A percentile compares a stretch with the other conserved stretches of the same genome.
These are phyloP conservation scores for Monosporascus ibericus DNA, from an alignment of 2,329 filamentous ascomycete genomes.

Conservation along the genomic window DNA sequence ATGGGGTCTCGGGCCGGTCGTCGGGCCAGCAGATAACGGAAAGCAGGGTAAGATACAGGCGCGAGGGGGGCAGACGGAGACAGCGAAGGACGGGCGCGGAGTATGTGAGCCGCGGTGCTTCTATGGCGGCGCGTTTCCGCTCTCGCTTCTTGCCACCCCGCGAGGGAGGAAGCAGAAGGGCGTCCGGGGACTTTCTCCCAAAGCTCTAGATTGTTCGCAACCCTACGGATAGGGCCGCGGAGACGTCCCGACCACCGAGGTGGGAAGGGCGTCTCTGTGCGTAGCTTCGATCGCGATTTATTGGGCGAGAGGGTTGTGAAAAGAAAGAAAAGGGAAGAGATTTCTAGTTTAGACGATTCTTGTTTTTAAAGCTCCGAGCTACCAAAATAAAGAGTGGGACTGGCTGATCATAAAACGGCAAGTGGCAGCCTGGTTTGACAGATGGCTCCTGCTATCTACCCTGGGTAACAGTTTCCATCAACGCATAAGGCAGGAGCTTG, in stretches of 20 bases:
- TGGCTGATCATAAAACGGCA: not conserved
- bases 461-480: too few species aligned
- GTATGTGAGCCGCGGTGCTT: constrained; percentile 88
- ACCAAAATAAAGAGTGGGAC: not conserved
- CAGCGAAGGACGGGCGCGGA: constrained; percentile 46
- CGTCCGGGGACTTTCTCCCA: constrained; percentile 99
- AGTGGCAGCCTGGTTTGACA: not conserved
- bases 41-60: constrained; percentile 23
- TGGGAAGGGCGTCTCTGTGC: constrained; percentile 67
- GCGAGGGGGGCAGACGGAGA: constrained; percentile 30
- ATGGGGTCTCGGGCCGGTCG: constrained; percentile 40
- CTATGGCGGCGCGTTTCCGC: constrained; percentile 99
- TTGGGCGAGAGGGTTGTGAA: constrained; percentile 81
- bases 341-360: too few species aligned
- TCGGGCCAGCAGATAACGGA: constrained; percentile 8
- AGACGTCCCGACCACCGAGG: constrained; percentile 29
- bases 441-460: not conserved
- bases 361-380: too few species aligned
- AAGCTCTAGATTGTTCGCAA: constrained; percentile 51
- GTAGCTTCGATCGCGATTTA: constrained; percentile 99
- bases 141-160: constrained; percentile 38
- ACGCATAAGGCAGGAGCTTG: too few species aligned
- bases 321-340: constrained; percentile 29
- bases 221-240: constrained; percentile 15
- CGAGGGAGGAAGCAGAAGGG: constrained; percentile 24